Base-by-base conservation (phyloP, 495 filamentous ascomycete species). In the Penicillium herquei region DNA sequence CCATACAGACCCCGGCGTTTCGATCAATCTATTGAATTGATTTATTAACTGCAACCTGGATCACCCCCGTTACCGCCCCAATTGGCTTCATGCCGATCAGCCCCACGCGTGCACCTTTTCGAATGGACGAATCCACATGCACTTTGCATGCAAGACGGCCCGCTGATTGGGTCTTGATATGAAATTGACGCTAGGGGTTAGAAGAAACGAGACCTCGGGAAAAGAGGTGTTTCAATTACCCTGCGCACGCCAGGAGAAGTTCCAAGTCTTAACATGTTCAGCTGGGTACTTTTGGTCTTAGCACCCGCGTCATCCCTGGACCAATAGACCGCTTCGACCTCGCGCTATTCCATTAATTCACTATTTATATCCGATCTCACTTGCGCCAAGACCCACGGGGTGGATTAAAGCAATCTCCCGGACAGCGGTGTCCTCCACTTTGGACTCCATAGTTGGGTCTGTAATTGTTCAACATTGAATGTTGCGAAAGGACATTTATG, bases 341-440 rank as follows among this genome's bases (percentile, higher is more conserved):
- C 45, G 45, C 45, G 45, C 46, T 49, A 40, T 26, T 26, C 21
- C 21, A 26, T 26, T 9, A 37, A 10, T n/a, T 39, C 51, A 52
- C 62, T 67, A 62, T 67, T 67, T 64, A 62, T 62, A 67, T 65
- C 64, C 49, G 53, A 56, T 54, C 37, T 44, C 44, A 58, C 48
- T 59, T 44, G 35, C 39, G 35, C 57, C 60, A 63, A 60, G 55
- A 13, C 43, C 12, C 43, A 14, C 26, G 32, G 18, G 26, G 41
- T 14, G 51, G 52, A 39, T 26, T 26, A 43, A 56, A 41, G 45
- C 49, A 61, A 57, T 61, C 54, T 58, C 58, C 62, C 49, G 51
- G 54, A 41, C 41, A 43, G 56, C 55, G 54, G 32, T 37, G 30
- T 49, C 14, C 18, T 48, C 51, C 41, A 39, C 51, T 26, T 26